Evolutionary conservation across 2,329 filamentous ascomycete genomes (phyloP).

Genomic region (Parastagonospora nodorum): DNA sequence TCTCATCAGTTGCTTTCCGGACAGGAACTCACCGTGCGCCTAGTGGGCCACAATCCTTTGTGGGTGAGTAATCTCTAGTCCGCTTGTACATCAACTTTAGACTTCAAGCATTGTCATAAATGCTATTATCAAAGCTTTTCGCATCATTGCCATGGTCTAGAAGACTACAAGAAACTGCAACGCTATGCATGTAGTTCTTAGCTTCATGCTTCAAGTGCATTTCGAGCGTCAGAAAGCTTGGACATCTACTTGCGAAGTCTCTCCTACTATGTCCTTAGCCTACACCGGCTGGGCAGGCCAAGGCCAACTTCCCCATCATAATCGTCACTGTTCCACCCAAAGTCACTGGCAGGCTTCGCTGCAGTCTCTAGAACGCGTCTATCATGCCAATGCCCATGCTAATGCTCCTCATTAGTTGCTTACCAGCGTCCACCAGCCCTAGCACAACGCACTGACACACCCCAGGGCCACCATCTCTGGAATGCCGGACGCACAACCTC

Average conservation of each 20-base stretch:
- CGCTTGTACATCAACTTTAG: background rate
- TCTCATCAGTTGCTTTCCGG: conserved; percentile 73
- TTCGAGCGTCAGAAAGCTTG: no score
- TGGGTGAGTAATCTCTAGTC: conserved; percentile 62
- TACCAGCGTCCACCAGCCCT: background rate
- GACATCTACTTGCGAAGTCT: no score
- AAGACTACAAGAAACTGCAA: background rate
- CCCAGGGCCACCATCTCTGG: conserved; percentile 81
- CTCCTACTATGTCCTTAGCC: no score
- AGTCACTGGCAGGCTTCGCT: background rate
- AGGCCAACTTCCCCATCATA: background rate
- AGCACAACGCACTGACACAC: conserved; percentile 18
- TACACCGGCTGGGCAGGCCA: background rate
- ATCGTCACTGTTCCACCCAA: background rate
- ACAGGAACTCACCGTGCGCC: conserved; percentile 68
- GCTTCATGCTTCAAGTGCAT: no score
- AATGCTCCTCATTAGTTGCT: background rate
- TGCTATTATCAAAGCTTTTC: no score
- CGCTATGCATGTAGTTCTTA: no score
- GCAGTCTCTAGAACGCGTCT: background rate
- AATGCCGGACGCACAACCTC: conserved; percentile 82
- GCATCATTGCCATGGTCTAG: background rate
- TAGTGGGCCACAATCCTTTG: conserved; percentile 85
- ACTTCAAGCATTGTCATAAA: background rate
- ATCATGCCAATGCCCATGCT: background rate